Conservation (phyloP, 2,329 filamentous ascomycete genomes). For the Clonostachys rosea region DNA sequence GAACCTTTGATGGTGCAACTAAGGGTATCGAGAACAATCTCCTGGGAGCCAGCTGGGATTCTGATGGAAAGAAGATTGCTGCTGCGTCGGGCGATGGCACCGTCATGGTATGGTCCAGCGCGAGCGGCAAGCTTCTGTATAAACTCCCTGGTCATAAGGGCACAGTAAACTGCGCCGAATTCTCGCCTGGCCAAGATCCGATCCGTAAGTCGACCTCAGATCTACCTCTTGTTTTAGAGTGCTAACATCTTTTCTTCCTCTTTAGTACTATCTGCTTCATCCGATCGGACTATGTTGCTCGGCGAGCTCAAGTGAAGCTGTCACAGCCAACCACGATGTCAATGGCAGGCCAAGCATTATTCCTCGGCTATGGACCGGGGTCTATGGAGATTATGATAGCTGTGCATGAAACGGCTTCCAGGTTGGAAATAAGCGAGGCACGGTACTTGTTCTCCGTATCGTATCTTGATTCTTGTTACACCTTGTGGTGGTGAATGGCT, state of each 20-base stretch:
- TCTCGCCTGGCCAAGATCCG: conserved; percentile 79
- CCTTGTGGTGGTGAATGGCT: no score
- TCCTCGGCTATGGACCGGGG: no score
- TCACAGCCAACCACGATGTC: no score
- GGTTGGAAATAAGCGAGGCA: no score
- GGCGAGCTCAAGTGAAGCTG: conserved; percentile 63
- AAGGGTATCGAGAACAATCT: conserved; percentile 88
- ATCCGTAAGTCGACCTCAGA: conserved; percentile 62
- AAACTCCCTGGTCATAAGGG: conserved; percentile 95
- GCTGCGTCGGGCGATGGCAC: conserved; percentile 88
- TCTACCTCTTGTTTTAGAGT: not conserved
- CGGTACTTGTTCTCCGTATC: no score
- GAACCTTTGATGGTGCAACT: conserved; percentile 89
- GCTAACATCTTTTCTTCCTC: conserved; percentile 20
- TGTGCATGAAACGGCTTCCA: no score
- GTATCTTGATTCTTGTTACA: no score
- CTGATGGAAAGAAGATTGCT: not conserved
- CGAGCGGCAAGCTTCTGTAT: conserved; percentile 86
- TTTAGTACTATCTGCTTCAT: conserved; percentile 82
- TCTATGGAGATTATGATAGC: no score
- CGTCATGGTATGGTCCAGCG: conserved; percentile 84
- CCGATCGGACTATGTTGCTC: conserved; percentile 80
- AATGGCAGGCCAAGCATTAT: no score
- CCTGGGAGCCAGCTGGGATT: conserved; percentile 48
- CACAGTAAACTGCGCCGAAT: conserved; percentile 90